Conservation (phyloP, 768 basidiomycete genomes). For the Cytidiella melzeri region DNA sequence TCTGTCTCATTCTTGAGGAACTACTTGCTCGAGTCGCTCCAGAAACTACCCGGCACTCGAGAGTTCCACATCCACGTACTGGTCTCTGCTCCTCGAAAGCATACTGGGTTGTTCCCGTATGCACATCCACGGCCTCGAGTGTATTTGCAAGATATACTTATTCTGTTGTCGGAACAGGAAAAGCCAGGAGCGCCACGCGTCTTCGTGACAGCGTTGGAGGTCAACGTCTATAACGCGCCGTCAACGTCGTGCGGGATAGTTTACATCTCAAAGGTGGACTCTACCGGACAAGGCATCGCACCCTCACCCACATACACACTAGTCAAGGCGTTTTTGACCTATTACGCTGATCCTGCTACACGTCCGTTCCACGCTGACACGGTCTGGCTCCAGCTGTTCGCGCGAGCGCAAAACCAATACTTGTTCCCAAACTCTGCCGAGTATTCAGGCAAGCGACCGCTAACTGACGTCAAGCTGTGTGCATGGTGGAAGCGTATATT, state of each 20-base stretch:
- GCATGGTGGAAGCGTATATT: slow-evolving; percentile 90
- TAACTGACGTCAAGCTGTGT: slow-evolving; percentile 76
- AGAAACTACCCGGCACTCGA: slow-evolving; percentile 56
- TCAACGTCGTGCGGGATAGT: slow-evolving; percentile 63
- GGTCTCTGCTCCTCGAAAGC: slow-evolving; percentile 60
- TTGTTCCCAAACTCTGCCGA: slow-evolving; percentile 87
- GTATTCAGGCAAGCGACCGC: slow-evolving; percentile 58
- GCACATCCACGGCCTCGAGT: slow-evolving; percentile 58
- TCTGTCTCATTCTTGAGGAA: slow-evolving; percentile 43
- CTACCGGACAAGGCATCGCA: slow-evolving; percentile 65
- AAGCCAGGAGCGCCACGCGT: slow-evolving; percentile 44
- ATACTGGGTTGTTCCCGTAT: slow-evolving; percentile 68
- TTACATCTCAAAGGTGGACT: slow-evolving; percentile 93
- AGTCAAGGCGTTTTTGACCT: slow-evolving; percentile 58
- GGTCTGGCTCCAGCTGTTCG: slow-evolving; percentile 85
- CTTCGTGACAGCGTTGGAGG: slow-evolving; percentile 78
- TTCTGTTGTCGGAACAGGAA: slow-evolving; percentile 65
- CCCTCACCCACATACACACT: slow-evolving; percentile 70
- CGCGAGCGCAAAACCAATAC: slow-evolving; percentile 86
- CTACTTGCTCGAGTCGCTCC: slow-evolving; percentile 50
- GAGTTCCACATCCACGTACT: slow-evolving; percentile 74
- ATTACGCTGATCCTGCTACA: slow-evolving; percentile 56
- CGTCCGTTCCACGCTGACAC: slow-evolving; percentile 51
- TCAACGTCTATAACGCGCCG: slow-evolving; percentile 67
- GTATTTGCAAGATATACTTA: slow-evolving; percentile 70